phyloP scores from a whole-genome alignment of 352 stramenopile species.

The Phytophthora sansomeana region DNA sequence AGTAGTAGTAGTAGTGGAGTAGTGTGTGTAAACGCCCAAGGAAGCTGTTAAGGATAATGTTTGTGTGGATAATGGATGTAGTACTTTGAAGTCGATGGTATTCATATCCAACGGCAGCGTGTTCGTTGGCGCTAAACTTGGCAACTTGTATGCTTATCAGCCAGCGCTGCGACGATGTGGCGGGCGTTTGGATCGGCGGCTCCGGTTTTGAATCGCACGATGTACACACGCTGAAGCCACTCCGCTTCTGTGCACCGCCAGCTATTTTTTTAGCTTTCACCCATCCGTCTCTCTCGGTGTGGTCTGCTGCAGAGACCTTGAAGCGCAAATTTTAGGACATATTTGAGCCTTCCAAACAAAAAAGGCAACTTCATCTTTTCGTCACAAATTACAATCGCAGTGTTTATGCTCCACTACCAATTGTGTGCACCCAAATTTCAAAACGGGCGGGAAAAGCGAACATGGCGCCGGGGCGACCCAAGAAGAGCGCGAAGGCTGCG shows the following conservation, averaged over 20 bases:
- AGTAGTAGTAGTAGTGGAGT: slow-evolving; percentile 46
- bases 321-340: background rate
- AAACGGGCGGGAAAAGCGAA: slow-evolving; percentile 18
- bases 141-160: slow-evolving; percentile 6
- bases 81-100: slow-evolving; percentile 12
- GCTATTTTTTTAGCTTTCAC: background rate
- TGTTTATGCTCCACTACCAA: background rate
- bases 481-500: background rate
- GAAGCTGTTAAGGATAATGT: slow-evolving; percentile 38
- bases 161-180: slow-evolving; percentile 8
- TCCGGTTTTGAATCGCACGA: background rate
- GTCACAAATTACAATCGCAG: slow-evolving; percentile 7
- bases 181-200: background rate
- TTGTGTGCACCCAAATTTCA: slow-evolving; percentile 6
- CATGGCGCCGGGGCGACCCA: background rate
- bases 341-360: background rate
- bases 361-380: background rate
- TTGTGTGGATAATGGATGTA: slow-evolving; percentile 27
- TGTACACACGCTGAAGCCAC: background rate
- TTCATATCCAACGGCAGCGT: background rate
- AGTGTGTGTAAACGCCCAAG: slow-evolving; percentile 19
- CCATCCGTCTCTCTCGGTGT: slow-evolving; percentile 5
- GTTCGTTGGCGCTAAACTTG: background rate
- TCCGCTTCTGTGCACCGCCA: slow-evolving; percentile 9
- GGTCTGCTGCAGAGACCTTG: background rate